A percentile compares a stretch with the other conserved stretches of the same genome.
These are phyloP conservation scores for Rhynchospora pubera DNA, from an alignment of 176 grass and related monocot species.

Conservation along the genomic window DNA sequence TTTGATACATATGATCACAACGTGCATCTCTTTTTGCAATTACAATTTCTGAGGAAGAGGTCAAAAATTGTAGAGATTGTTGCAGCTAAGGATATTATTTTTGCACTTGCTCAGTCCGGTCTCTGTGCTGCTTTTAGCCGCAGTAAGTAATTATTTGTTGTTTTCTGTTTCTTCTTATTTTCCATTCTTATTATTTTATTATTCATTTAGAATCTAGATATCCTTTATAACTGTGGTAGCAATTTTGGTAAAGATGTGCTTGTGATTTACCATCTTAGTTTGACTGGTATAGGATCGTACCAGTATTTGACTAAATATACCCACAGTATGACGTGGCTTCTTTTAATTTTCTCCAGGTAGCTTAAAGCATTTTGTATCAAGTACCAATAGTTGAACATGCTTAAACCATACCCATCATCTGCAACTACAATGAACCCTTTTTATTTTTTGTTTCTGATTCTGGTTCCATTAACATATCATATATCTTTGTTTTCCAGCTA, in stretches of 20 bases:
- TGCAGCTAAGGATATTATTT: slow-evolving; percentile 96
- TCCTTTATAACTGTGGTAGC: background rate
- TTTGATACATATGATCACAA: slow-evolving; percentile 92
- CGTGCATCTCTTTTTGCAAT: slow-evolving; percentile 79
- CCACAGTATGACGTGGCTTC: too few relatives aligned
- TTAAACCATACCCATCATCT: background rate
- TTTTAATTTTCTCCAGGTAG: background rate
- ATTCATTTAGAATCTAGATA: background rate
- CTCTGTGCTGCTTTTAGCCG: slow-evolving; percentile 94
- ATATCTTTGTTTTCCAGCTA: slow-evolving; percentile 46
- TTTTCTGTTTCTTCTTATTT: background rate
- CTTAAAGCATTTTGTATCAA: background rate
- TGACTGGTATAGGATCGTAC: background rate
- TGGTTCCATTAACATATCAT: background rate
- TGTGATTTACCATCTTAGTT: background rate
- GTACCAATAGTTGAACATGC: background rate
- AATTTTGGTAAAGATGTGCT: background rate
- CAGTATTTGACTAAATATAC: background rate
- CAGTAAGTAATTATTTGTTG: slow-evolving; percentile 28
- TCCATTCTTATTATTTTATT: background rate
- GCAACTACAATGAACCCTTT: too few relatives aligned
- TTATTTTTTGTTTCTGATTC: background rate
- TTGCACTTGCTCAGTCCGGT: slow-evolving; percentile 90
- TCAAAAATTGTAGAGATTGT: slow-evolving; percentile 97
- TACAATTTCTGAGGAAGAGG: slow-evolving; percentile 86